These are phyloP conservation scores for Aspergillus fumigatus DNA, from an alignment of 2,329 filamentous ascomycete species.

Conservation along the genomic window DNA sequence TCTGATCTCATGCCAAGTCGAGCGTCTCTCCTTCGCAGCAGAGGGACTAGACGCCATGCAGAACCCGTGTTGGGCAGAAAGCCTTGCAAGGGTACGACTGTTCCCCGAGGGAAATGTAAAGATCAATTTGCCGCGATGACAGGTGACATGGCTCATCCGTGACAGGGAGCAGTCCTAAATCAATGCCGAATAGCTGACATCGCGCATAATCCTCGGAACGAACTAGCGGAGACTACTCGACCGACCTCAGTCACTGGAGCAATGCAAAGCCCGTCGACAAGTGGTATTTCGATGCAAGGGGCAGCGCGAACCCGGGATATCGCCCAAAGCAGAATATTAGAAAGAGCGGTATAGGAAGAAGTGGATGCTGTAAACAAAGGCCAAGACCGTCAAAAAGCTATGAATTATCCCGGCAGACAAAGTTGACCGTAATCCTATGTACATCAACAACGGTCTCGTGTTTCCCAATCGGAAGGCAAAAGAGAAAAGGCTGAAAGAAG, in stretches of 20 bases:
- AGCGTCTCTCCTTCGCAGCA: neutral
- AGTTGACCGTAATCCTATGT: conserved; percentile 15
- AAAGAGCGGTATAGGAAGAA: conserved; percentile 5
- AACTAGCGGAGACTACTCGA: too few relatives aligned
- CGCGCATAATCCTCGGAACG: too few relatives aligned
- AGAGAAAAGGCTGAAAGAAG: conserved; percentile 1
- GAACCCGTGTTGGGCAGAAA: neutral
- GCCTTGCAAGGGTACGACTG: neutral
- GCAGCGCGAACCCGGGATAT: neutral
- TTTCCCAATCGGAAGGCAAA: conserved; percentile 2
- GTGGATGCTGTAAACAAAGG: conserved; percentile 3
- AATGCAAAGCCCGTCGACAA: neutral
- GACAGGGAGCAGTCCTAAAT: too few relatives aligned
- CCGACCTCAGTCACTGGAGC: neutral
- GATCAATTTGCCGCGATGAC: too few relatives aligned
- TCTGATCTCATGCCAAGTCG: neutral
- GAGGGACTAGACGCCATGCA: neutral
- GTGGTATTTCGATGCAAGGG: neutral
- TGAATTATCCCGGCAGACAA: conserved; percentile 9
- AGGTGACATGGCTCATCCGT: too few relatives aligned
- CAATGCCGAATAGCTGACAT: too few relatives aligned
- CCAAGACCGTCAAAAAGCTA: conserved; percentile 2
- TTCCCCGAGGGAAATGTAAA: too few relatives aligned
- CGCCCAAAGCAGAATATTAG: conserved; percentile 1
- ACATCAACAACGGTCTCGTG: conserved; percentile 12